A percentile compares a stretch with the other conserved stretches of the same genome.
These are phyloP conservation scores for Taphrina confusa DNA, from an alignment of 1,139 yeast genomes.

Conservation along the genomic window DNA sequence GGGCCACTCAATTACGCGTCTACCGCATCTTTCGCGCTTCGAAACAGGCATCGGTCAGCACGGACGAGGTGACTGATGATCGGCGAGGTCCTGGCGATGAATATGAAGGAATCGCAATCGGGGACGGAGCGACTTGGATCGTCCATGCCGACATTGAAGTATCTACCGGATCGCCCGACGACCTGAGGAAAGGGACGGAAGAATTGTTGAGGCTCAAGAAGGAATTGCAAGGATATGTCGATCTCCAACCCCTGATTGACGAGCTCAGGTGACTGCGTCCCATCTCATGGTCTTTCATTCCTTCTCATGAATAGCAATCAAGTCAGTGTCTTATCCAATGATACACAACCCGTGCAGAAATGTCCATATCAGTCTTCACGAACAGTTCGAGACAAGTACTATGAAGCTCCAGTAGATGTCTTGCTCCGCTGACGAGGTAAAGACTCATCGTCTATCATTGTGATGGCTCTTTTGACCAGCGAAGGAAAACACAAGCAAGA, in stretches of 20 bases:
- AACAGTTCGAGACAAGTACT: too few relatives aligned
- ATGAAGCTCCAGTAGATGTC: too few relatives aligned
- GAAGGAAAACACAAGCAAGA: background rate
- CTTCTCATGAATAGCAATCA: too few relatives aligned
- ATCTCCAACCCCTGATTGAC: conserved; percentile 4
- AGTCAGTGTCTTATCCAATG: too few relatives aligned
- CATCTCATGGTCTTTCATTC: too few relatives aligned
- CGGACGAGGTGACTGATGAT: background rate
- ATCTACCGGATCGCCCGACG: conserved; percentile 6
- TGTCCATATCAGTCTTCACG: too few relatives aligned
- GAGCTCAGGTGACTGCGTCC: conserved; percentile 9
- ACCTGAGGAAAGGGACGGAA: conserved; percentile 18
- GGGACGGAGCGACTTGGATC: conserved; percentile 27
- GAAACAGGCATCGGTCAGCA: background rate
- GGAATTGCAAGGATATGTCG: conserved; percentile 21
- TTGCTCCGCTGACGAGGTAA: too few relatives aligned
- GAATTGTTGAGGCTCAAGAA: conserved; percentile 10
- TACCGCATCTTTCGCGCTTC: conserved; percentile 13
- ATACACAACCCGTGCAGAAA: too few relatives aligned
- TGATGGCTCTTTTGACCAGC: too few relatives aligned
- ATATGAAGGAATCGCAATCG: background rate
- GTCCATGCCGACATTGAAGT: conserved; percentile 20
- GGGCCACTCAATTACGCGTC: conserved; percentile 1
- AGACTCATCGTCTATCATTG: too few relatives aligned
- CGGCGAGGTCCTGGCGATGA: background rate